phyloP scores from a whole-genome alignment of 1,139 yeast species.

The Suhomyces coccinellae region DNA sequence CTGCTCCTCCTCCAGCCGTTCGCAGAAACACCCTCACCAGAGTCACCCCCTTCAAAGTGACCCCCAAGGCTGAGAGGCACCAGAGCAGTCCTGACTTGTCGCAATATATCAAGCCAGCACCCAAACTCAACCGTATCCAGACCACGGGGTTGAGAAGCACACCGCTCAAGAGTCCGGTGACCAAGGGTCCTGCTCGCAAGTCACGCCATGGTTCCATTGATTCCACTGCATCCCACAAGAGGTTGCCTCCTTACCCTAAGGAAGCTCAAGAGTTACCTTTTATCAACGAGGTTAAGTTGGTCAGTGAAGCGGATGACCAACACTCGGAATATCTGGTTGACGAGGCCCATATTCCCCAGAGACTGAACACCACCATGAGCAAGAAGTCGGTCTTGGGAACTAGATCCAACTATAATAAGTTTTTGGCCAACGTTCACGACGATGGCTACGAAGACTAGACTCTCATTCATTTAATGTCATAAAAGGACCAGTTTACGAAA shows the following conservation, averaged over 20 bases:
- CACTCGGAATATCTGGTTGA: conserved; percentile 9
- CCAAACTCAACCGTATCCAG: conserved; percentile 16
- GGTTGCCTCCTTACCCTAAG: conserved; percentile 20
- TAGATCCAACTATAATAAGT: conserved; percentile 39
- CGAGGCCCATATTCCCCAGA: conserved; percentile 11
- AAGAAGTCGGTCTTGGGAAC: conserved; percentile 44
- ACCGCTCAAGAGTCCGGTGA: conserved; percentile 4
- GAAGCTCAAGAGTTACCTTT: conserved; percentile 39
- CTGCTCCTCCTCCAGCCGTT: conserved; percentile 13
- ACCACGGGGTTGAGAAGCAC: conserved; percentile 14
- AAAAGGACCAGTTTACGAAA: neutral
- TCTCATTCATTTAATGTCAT: neutral
- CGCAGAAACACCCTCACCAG: conserved; percentile 25
- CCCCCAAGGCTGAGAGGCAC: conserved; percentile 12
- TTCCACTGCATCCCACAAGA: conserved; percentile 14
- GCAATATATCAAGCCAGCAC: conserved; percentile 11
- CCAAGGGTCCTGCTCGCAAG: conserved; percentile 5
- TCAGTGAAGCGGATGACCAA: conserved; percentile 13
- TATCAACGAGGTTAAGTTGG: conserved; percentile 38
- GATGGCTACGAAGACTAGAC: conserved; percentile 12
- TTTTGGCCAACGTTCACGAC: conserved; percentile 34
- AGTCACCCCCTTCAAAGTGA: conserved; percentile 26
- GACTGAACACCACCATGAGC: conserved; percentile 36
- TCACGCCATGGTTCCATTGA: conserved; percentile 15
- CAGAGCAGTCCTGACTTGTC: conserved; percentile 22